phyloP scores from a whole-genome alignment of 257 asterid genomes.

The Petrea volubilis region DNA sequence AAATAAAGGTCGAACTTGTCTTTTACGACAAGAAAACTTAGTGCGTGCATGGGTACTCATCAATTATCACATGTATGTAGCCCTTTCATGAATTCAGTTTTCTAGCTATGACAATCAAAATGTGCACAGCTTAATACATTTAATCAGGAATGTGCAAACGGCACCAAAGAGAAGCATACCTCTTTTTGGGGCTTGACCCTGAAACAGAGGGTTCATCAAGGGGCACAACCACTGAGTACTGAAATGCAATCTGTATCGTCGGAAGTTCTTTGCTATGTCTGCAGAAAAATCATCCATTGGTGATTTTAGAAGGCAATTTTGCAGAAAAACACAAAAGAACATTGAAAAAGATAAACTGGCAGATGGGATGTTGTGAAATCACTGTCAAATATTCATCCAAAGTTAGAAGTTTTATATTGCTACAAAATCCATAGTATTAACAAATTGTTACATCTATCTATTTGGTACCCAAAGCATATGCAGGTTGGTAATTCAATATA shows the following conservation, averaged over 20 bases:
- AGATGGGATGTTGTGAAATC: conserved; percentile 17
- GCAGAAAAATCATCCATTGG: conserved; percentile 31
- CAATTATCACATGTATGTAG: neutral
- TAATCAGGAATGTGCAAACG: conserved; percentile 10
- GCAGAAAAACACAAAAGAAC: conserved; percentile 1
- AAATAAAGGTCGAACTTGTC: neutral
- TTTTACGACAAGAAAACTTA: neutral
- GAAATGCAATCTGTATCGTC: conserved; percentile 93
- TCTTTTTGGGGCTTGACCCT: conserved; percentile 51
- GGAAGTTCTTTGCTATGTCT: conserved; percentile 90
- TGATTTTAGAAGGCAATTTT: conserved; percentile 3
- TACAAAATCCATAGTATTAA: neutral
- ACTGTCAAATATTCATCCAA: conserved; percentile 18
- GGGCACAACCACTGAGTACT: conserved; percentile 91
- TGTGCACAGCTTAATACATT: conserved; percentile 20
- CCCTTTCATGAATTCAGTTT: neutral
- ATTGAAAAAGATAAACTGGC: neutral
- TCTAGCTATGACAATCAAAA: conserved; percentile 12
- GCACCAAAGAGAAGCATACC: conserved; percentile 53
- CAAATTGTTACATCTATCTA: conserved; percentile 16
- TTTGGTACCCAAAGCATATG: conserved; percentile 11
- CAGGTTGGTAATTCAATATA: neutral
- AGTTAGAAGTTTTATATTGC: neutral
- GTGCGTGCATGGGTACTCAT: neutral
- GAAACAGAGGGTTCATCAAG: conserved; percentile 60